These are phyloP conservation scores for Gaultheria prostrata DNA, from an alignment of 148 eudicot genomes.

Conservation along the genomic window DNA sequence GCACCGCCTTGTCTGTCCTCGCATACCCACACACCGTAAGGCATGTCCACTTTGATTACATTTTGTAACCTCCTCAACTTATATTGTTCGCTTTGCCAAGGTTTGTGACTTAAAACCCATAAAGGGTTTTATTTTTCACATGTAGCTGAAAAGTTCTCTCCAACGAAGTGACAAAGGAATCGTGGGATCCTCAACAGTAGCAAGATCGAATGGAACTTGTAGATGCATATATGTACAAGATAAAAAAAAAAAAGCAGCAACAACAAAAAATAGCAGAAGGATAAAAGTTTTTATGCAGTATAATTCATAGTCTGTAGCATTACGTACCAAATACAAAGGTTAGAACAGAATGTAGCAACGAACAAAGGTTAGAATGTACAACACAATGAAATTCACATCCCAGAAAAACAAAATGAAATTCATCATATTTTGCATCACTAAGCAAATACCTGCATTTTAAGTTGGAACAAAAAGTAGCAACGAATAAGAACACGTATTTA, in stretches of 20 bases:
- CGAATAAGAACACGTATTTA: background rate
- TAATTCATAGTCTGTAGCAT: background rate
- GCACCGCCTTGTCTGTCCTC: no score
- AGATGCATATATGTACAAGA: background rate
- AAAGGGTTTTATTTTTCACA: background rate
- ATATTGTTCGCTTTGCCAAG: background rate
- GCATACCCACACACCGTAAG: background rate
- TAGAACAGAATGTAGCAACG: no score
- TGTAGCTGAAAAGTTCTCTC: background rate
- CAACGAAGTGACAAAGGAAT: background rate
- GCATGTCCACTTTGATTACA: background rate
- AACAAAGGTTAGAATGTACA: constrained; percentile 7
- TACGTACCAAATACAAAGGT: no score
- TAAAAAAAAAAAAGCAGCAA: background rate
- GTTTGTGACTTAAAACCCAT: background rate
- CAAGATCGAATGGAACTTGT: background rate
- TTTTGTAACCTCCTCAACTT: background rate
- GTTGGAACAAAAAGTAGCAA: background rate
- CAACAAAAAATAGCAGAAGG: background rate
- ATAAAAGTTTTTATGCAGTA: background rate
- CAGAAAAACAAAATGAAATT: constrained; percentile 8
- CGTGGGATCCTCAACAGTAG: background rate
- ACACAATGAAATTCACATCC: constrained; percentile 11
- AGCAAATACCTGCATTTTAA: background rate
- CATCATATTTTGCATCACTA: background rate